Conservation (phyloP, 257 asterid species). For the Asclepias syriaca region DNA sequence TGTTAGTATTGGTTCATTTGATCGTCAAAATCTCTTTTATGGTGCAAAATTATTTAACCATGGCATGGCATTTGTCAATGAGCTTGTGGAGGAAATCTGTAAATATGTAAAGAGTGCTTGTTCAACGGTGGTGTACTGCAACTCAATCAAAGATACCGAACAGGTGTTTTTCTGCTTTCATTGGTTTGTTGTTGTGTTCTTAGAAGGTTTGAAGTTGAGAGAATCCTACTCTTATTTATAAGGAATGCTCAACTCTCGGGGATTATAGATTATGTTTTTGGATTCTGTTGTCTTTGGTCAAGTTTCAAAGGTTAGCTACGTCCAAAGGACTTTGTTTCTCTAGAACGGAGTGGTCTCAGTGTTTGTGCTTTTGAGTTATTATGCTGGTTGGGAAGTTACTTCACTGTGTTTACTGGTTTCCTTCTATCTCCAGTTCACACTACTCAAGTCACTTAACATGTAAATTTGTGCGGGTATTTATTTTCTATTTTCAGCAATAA, state of each 20-base stretch:
- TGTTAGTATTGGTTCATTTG: slow-evolving; percentile 82
- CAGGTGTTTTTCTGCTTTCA: slow-evolving; percentile 40
- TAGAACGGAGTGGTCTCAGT: neutral
- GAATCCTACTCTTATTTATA: neutral
- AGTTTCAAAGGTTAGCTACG: neutral
- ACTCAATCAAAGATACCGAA: slow-evolving; percentile 82
- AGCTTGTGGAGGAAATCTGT: slow-evolving; percentile 58
- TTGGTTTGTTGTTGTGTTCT: neutral
- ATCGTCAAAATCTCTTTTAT: slow-evolving; percentile 86
- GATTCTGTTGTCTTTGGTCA: neutral
- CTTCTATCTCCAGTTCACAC: neutral
- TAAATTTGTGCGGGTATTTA: neutral
- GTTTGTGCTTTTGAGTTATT: neutral
- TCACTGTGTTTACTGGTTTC: neutral
- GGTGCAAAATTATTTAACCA: slow-evolving; percentile 60
- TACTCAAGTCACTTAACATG: neutral
- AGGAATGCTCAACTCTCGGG: neutral
- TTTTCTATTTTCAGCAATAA: neutral
- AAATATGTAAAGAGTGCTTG: slow-evolving; percentile 40
- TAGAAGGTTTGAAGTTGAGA: neutral
- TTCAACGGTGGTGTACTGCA: slow-evolving; percentile 81
- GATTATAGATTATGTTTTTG: neutral
- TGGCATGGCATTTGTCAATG: slow-evolving; percentile 47
- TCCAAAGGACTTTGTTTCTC: neutral
- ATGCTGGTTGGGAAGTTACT: neutral